Percentiles rank a stretch among this genome's conserved stretches.
These are phyloP conservation scores for Macrolepiota dolichaula DNA, from an alignment of 768 basidiomycete genomes.

Conservation along the genomic window DNA sequence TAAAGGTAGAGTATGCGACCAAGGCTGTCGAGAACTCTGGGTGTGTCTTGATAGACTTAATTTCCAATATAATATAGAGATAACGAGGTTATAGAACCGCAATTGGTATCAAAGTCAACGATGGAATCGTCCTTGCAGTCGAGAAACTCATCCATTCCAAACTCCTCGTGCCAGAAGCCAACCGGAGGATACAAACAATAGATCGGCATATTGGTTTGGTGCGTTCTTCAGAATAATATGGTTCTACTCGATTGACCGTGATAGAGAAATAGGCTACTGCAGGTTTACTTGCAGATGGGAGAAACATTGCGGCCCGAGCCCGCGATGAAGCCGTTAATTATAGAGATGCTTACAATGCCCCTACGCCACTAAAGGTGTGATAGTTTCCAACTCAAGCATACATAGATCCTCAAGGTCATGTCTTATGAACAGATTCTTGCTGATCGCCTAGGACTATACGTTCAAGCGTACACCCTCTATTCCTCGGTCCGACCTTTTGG, in stretches of 20 bases:
- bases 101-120: conserved; percentile 93
- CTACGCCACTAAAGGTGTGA: conserved; percentile 76
- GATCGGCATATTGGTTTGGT: conserved; percentile 95
- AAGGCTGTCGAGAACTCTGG: conserved; percentile 99
- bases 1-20: conserved; percentile 93
- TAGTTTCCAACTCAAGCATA: conserved; percentile 12
- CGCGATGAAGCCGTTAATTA: conserved; percentile 78
- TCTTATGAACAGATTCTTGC: conserved; percentile 32
- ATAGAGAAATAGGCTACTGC: conserved; percentile 70
- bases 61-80: neutral
- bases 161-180: conserved; percentile 88
- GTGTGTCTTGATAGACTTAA: conserved; percentile 36
- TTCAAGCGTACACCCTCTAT: conserved; percentile 95
- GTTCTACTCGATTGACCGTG: neutral
- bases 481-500: conserved; percentile 98
- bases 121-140: conserved; percentile 93
- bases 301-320: conserved; percentile 81
- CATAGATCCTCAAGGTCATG: neutral
- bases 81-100: conserved; percentile 60
- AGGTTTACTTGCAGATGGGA: conserved; percentile 90
- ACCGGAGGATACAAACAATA: conserved; percentile 89
- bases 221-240: conserved; percentile 15
- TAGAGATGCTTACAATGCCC: conserved; percentile 69
- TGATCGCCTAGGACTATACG: conserved; percentile 83
- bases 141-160: conserved; percentile 98